A percentile compares a stretch with the other conserved stretches of the same genome.
phyloP scores from a whole-genome alignment of 768 basidiomycete species.

The Mycena polygramma region DNA sequence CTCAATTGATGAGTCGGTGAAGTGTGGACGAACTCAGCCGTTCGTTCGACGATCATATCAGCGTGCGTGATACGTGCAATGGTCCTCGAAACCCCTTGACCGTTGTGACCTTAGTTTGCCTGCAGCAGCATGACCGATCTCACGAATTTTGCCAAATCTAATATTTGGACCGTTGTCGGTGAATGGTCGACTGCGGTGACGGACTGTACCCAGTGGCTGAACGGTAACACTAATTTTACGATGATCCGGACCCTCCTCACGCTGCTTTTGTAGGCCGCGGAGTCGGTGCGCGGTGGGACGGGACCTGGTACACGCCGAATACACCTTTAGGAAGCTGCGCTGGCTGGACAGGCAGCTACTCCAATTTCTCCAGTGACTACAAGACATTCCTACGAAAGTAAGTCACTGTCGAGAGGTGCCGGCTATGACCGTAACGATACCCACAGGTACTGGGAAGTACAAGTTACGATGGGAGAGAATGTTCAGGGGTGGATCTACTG shows the following conservation, averaged over 20 bases:
- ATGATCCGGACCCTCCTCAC: no score
- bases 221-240: constrained; percentile 50
- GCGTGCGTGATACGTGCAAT: constrained; percentile 49
- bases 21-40: constrained; percentile 58
- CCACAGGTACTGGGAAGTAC: constrained; percentile 82
- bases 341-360: constrained; percentile 71
- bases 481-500: constrained; percentile 82
- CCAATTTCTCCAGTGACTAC: constrained; percentile 72
- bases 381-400: constrained; percentile 72
- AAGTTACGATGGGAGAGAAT: constrained; percentile 79
- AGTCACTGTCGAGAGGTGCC: constrained; percentile 40
- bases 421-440: not conserved
- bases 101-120: constrained; percentile 55
- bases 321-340: constrained; percentile 69
- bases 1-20: no score
- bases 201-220: constrained; percentile 85
- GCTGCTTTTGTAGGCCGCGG: constrained; percentile 58
- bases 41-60: constrained; percentile 69
- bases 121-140: constrained; percentile 65
- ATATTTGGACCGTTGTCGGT: constrained; percentile 82
- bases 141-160: constrained; percentile 59
- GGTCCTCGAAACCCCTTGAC: not conserved
- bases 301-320: constrained; percentile 59
- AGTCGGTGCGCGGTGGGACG: constrained; percentile 79
- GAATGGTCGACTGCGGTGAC: constrained; percentile 85